phyloP scores from a whole-genome alignment of 805 yeast species.

The Lachancea sp. region DNA sequence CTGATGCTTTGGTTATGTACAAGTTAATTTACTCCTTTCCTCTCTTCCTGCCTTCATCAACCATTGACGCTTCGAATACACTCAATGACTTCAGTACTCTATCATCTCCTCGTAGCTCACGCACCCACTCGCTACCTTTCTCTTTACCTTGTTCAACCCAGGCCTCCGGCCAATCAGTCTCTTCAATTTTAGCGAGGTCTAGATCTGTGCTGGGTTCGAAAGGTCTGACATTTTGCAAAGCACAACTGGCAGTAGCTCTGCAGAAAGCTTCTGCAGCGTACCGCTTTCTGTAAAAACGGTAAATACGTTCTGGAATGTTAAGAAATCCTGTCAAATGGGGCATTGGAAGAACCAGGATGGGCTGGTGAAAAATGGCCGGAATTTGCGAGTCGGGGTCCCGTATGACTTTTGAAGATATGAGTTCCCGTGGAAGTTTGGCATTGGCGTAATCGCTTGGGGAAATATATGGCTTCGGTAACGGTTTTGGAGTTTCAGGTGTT shows the following conservation, averaged over 20 bases:
- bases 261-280: constrained; percentile 63
- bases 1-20: too few relatives aligned
- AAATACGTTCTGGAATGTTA: constrained; percentile 68
- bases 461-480: constrained; percentile 62
- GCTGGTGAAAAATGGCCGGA: constrained; percentile 66
- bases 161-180: constrained; percentile 75
- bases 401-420: constrained; percentile 35
- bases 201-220: constrained; percentile 40
- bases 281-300: constrained; percentile 71
- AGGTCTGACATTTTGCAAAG: constrained; percentile 47
- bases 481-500: constrained; percentile 31
- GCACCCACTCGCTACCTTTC: constrained; percentile 82
- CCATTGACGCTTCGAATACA: constrained; percentile 8
- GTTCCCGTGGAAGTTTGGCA: constrained; percentile 55
- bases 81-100: constrained; percentile 38
- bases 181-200: constrained; percentile 40
- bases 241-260: constrained; percentile 47
- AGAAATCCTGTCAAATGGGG: constrained; percentile 76
- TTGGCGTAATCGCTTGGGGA: constrained; percentile 48
- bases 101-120: constrained; percentile 62
- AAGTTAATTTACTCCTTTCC: too few relatives aligned
- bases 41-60: too few relatives aligned
- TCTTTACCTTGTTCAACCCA: constrained; percentile 78
- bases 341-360: constrained; percentile 67
- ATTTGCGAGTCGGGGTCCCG: constrained; percentile 31